These are phyloP conservation scores for Leucocoprinus sp. DNA, from an alignment of 768 basidiomycete species.

Conservation along the genomic window DNA sequence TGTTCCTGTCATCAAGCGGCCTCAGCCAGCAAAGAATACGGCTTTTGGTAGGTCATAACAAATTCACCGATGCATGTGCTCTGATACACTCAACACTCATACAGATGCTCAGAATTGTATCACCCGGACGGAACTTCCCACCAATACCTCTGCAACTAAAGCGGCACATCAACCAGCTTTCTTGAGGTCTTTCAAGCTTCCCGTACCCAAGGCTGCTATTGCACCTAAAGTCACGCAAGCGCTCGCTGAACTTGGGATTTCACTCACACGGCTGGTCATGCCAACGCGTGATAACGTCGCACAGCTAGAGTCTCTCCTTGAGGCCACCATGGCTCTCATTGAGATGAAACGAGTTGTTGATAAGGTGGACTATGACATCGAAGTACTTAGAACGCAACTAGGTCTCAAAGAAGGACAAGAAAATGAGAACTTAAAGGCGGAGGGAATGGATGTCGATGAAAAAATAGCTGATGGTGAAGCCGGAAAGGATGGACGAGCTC, in stretches of 20 bases:
- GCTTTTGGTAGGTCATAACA: slow-evolving; percentile 42
- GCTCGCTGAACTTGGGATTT: slow-evolving; percentile 69
- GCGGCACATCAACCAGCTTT: slow-evolving; percentile 71
- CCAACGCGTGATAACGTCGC: slow-evolving; percentile 79
- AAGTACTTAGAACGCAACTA: slow-evolving; percentile 56
- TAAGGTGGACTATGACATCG: slow-evolving; percentile 78
- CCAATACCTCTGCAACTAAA: slow-evolving; percentile 55
- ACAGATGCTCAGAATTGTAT: slow-evolving; percentile 70
- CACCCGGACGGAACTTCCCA: slow-evolving; percentile 50
- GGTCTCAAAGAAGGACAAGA: slow-evolving; percentile 34
- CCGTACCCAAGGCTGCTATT: slow-evolving; percentile 65
- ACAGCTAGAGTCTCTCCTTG: slow-evolving; percentile 65
- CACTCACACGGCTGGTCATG: slow-evolving; percentile 78
- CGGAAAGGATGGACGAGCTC: slow-evolving; percentile 45
- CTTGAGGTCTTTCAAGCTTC: slow-evolving; percentile 82
- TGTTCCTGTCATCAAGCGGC: slow-evolving; percentile 29
- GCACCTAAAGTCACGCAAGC: slow-evolving; percentile 71
- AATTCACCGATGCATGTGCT: neutral
- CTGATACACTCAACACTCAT: slow-evolving; percentile 3
- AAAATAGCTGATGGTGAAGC: slow-evolving; percentile 23
- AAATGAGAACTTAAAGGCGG: slow-evolving; percentile 28
- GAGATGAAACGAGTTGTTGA: slow-evolving; percentile 87
- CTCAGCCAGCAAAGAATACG: slow-evolving; percentile 46
- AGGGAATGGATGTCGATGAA: slow-evolving; percentile 46
- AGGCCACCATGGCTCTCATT: slow-evolving; percentile 65